Base-by-base conservation (phyloP, 2,329 filamentous ascomycete genomes). In the Zymoseptoria crescenta region DNA sequence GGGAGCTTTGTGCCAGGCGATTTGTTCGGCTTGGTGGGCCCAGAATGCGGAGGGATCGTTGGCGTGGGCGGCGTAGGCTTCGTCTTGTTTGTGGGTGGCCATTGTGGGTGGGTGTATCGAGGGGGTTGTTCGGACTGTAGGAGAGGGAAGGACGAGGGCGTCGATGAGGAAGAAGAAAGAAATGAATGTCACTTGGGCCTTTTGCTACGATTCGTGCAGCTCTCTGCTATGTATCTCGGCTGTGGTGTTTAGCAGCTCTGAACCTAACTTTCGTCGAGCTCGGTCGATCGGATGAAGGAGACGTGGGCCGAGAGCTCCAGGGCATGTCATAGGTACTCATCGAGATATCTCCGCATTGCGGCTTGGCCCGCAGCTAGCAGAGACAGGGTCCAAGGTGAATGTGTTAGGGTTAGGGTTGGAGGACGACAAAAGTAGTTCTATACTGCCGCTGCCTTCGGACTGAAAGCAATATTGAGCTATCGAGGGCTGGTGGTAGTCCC, bases 1-100 rank as follows among this genome's bases (percentile, higher is more conserved):
- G 7, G 92, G 92, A 57, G 83, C 81, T 69, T 84, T 87, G 74
- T 95, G 87, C 92, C 92, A 96, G 73, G 87, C 76, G 3, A 97
- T 78, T 21, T 88, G 83, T 51, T 84, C 79, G 4, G 91, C 91
- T 58, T 73, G 71, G 55, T 70, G 67, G 24, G 68, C 59, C 72
- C 72, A 74, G 65, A 74, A 77, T 50, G 66, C 69, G 57, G 66
- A 62, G 35, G 68, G 74, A 54, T 72, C 65, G n/a, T 62, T 61
- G 57, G 71, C 67, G 55, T 70, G 68, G 35, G 69, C 65, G 9
- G 65, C 65, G 60, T 72, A 73, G 27, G 72, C 71, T 58, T 65
- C 63, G 64, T 73, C 71, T 64, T 73, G 70, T n/a, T 70, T 69
- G 62, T 73, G 71, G 16, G 65, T 61, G 4, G 51, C 8, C 51